Conservation (phyloP, 768 basidiomycete species). For the Xanthoconium stramineum region DNA sequence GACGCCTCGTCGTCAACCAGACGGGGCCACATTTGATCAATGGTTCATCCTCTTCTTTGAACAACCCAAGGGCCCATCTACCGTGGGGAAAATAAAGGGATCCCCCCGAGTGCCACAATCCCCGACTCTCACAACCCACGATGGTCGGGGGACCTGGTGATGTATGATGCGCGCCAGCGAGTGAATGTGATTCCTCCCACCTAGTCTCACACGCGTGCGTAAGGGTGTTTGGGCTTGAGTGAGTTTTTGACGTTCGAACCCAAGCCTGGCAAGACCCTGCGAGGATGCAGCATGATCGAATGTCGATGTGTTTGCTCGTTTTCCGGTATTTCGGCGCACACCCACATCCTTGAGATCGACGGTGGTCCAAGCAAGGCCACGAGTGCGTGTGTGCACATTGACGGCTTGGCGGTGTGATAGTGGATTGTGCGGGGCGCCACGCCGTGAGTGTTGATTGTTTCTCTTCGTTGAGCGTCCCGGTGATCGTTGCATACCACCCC, state of each 20-base stretch:
- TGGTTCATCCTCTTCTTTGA: background rate
- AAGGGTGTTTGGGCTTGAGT: background rate
- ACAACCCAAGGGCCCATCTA: conserved; percentile 6
- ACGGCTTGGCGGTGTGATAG: background rate
- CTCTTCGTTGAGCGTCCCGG: background rate
- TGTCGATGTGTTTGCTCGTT: background rate
- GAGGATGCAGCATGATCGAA: background rate
- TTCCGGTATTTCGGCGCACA: background rate
- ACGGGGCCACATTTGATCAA: background rate
- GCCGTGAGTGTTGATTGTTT: background rate
- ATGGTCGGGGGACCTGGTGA: background rate
- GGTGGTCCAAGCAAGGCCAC: background rate
- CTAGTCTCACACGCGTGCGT: background rate
- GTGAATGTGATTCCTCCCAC: background rate
- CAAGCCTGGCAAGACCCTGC: background rate
- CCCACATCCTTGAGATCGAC: background rate
- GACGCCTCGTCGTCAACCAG: conserved; percentile 3
- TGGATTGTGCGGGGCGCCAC: background rate
- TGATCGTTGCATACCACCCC: conserved; percentile 2
- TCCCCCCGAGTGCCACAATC: background rate
- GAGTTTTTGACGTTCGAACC: background rate
- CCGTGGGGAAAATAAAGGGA: conserved; percentile 15
- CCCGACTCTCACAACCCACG: conserved; percentile 4
- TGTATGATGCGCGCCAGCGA: background rate
- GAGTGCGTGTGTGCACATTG: background rate